These are phyloP conservation scores for Wallacemonas sp. DNA, from an alignment of 208 protist genomes.

Conservation along the genomic window DNA sequence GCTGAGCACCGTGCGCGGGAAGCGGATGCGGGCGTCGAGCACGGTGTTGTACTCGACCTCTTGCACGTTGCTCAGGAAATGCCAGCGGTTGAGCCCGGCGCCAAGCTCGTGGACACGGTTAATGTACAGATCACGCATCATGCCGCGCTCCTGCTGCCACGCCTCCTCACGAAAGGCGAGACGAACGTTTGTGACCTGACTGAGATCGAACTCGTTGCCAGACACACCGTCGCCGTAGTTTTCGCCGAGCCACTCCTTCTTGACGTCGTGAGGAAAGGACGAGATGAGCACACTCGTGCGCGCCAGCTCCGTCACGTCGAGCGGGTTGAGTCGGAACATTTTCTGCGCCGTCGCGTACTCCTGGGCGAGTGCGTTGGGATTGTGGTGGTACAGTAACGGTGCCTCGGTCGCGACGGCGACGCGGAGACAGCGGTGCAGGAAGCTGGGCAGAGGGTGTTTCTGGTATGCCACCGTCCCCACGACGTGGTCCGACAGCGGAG, in stretches of 20 bases:
- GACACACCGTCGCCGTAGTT: constrained; percentile 56
- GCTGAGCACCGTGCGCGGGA: constrained; percentile 86
- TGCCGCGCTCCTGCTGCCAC: constrained; percentile 78
- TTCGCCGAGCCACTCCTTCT: constrained; percentile 83
- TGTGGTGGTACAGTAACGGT: constrained; percentile 92
- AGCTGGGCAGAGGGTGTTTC: constrained; percentile 94
- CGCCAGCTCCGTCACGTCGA: constrained; percentile 90
- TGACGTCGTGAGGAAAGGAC: constrained; percentile 71
- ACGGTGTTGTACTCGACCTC: constrained; percentile 88
- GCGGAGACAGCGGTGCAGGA: constrained; percentile 95
- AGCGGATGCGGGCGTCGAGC: constrained; percentile 81
- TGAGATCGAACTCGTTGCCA: constrained; percentile 78
- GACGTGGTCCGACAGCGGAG: constrained; percentile 97
- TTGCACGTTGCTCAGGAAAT: constrained; percentile 79
- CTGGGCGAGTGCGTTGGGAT: constrained; percentile 70
- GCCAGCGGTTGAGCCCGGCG: constrained; percentile 67
- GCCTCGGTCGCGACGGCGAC: constrained; percentile 97
- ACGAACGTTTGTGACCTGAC: constrained; percentile 83
- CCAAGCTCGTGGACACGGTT: constrained; percentile 42
- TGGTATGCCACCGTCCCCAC: constrained; percentile 94
- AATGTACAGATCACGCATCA: constrained; percentile 79
- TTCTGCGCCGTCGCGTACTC: constrained; percentile 92
- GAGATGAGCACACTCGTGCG: constrained; percentile 88
- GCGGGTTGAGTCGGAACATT: constrained; percentile 77
- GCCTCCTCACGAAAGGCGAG: constrained; percentile 86